phyloP scores from a whole-genome alignment of 2,329 filamentous ascomycete genomes.

The Metarhizium brunneum region DNA sequence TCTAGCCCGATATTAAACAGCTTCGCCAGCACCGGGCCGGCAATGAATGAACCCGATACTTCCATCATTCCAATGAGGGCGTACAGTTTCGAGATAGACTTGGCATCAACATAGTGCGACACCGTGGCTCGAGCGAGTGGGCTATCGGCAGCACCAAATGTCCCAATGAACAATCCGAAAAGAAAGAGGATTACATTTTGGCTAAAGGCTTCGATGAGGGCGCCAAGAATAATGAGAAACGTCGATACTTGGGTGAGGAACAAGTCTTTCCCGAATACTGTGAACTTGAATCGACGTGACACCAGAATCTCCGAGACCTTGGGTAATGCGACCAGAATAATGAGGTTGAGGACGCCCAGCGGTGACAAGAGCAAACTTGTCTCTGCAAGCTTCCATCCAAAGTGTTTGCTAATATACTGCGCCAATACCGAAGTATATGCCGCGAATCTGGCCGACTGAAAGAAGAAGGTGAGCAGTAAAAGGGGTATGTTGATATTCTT shows the following conservation, averaged over 20 bases:
- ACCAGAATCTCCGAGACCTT: conserved; percentile 22
- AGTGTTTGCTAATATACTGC: conserved; percentile 35
- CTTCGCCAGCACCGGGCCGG: conserved; percentile 29
- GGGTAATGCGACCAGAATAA: conserved; percentile 27
- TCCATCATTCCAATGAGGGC: conserved; percentile 31
- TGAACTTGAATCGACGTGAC: conserved; percentile 22
- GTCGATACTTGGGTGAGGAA: conserved; percentile 25
- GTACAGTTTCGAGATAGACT: conserved; percentile 31
- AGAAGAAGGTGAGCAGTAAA: conserved; percentile 28
- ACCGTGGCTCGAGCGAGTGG: conserved; percentile 31
- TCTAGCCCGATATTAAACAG: conserved; percentile 27
- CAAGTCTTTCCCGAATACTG: conserved; percentile 27
- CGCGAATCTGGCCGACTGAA: conserved; percentile 25
- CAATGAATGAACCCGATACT: conserved; percentile 28
- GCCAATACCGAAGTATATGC: conserved; percentile 26
- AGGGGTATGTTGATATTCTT: conserved; percentile 26
- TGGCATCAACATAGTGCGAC: conserved; percentile 27
- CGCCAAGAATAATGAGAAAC: conserved; percentile 14
- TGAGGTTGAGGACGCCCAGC: conserved; percentile 28
- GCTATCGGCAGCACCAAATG: conserved; percentile 27
- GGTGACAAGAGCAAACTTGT: conserved; percentile 32
- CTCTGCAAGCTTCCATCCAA: conserved; percentile 32
- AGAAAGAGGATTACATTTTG: conserved; percentile 20
- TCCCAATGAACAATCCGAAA: conserved; percentile 25
- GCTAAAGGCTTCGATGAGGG: conserved; percentile 11